Percentiles rank a stretch among this genome's conserved stretches.
Conservation (phyloP, 2,329 filamentous ascomycete genomes). For the Calonectria honghensis region DNA sequence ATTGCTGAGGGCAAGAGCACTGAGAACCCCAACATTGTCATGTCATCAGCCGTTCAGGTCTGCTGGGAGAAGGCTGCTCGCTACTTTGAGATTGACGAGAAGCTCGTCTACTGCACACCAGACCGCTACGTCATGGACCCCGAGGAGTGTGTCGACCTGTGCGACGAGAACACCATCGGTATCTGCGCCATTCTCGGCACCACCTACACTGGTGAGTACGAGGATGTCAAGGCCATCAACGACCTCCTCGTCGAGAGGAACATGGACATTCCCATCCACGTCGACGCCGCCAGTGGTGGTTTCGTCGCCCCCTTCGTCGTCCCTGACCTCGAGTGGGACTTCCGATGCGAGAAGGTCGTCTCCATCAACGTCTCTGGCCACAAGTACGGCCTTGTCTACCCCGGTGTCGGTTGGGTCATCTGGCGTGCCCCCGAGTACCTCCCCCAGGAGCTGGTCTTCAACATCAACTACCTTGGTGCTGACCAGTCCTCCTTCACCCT, state of each 20-base stretch:
- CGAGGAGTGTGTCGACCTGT: constrained; percentile 74
- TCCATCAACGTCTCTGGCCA: constrained; percentile 97
- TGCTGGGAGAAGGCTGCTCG: constrained; percentile 96
- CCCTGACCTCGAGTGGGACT: constrained; percentile 92
- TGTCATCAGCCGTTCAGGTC: constrained; percentile 97
- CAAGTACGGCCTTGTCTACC: constrained; percentile 87
- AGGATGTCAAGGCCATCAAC: constrained; percentile 94
- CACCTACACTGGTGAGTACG: constrained; percentile 97
- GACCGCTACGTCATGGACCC: constrained; percentile 80
- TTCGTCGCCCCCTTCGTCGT: constrained; percentile 95
- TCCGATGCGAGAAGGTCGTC: constrained; percentile 89
- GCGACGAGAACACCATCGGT: constrained; percentile 86
- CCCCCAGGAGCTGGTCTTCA: constrained; percentile 95
- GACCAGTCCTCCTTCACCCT: constrained; percentile 97
- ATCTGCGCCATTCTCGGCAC: constrained; percentile 94
- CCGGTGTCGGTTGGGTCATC: constrained; percentile 94
- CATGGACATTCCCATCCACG: constrained; percentile 91
- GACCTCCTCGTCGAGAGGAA: constrained; percentile 85
- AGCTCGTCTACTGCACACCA: constrained; percentile 79
- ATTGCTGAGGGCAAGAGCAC: constrained; percentile 87
- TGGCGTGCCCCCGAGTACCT: constrained; percentile 90
- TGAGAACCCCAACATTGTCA: constrained; percentile 92
- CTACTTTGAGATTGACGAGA: constrained; percentile 96
- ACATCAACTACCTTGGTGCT: constrained; percentile 98
- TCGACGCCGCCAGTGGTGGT: constrained; percentile 93